Conservation (phyloP, 1,284 basidiomycete species). For the Lentinus polychrous region DNA sequence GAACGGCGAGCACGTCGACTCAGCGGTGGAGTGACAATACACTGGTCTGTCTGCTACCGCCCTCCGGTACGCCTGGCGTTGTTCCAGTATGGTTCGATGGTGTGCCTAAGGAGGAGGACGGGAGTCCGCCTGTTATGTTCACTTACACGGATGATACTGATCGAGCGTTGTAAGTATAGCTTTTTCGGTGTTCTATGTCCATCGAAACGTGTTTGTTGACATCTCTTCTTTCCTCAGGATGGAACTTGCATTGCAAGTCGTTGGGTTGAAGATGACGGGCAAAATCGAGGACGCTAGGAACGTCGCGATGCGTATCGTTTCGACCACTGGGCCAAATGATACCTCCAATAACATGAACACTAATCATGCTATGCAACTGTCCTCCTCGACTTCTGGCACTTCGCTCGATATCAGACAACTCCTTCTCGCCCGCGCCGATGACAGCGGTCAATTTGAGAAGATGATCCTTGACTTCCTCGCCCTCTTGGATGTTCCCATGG, state of each 20-base stretch:
- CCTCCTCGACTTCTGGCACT: constrained; percentile 30
- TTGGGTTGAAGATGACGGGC: constrained; percentile 94
- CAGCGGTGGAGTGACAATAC: constrained; percentile 93
- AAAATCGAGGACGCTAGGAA: constrained; percentile 90
- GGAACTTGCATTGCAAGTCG: constrained; percentile 92
- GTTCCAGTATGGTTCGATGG: constrained; percentile 89
- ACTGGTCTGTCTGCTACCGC: constrained; percentile 88
- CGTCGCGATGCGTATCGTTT: constrained; percentile 82
- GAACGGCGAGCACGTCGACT: constrained; percentile 74
- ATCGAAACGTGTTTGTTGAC: constrained; percentile 14
- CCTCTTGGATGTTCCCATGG: constrained; percentile 56
- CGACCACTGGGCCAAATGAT: constrained; percentile 47
- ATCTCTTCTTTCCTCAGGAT: constrained; percentile 44
- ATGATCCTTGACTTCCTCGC: constrained; percentile 77
- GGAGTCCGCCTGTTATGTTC: constrained; percentile 59
- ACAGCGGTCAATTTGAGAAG: constrained; percentile 64
- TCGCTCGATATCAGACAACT: constrained; percentile 46
- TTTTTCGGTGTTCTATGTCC: constrained; percentile 9
- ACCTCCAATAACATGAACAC: constrained; percentile 27
- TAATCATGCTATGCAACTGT: constrained; percentile 47
- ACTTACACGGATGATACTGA: constrained; percentile 91
- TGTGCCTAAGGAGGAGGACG: constrained; percentile 51
- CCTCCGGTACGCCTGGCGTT: constrained; percentile 74
- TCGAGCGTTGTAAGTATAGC: constrained; percentile 64
- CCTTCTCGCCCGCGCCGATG: constrained; percentile 43